phyloP scores from a whole-genome alignment of 768 basidiomycete genomes.

The Mycena capillaripes region DNA sequence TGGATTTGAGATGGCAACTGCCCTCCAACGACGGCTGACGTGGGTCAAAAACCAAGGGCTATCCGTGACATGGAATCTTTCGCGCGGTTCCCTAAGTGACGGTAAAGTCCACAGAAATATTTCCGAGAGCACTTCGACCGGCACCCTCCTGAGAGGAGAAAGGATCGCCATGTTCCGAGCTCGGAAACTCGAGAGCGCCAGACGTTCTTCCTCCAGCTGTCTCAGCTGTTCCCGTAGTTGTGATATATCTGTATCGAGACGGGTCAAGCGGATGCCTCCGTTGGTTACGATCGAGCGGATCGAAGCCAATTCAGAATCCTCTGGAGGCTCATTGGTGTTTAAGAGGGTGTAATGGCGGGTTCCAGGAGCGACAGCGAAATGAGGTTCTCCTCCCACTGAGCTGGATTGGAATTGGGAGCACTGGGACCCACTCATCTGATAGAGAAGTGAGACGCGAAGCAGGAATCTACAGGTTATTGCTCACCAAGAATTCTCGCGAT shows the following conservation, averaged over 20 bases:
- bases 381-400: too few species aligned
- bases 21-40: neutral
- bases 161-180: neutral
- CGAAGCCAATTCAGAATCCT: neutral
- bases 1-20: neutral
- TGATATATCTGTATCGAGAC: neutral
- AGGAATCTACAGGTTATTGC: too few species aligned
- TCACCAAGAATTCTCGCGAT: too few species aligned
- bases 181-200: neutral
- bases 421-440: too few species aligned
- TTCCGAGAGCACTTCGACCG: neutral
- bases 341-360: constrained; percentile 1
- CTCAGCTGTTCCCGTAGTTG: neutral
- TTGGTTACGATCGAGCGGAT: neutral
- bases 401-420: too few species aligned
- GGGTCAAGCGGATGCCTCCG: neutral
- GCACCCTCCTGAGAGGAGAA: neutral
- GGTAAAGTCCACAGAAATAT: constrained; percentile 16
- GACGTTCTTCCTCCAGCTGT: neutral
- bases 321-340: constrained; percentile 5
- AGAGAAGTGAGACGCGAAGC: too few species aligned
- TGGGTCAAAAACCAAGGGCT: constrained; percentile 16
- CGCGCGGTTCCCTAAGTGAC: neutral
- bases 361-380: neutral
- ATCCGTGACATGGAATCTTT: neutral